Conservation (phyloP, 106 monocot species). For the Dioscorea alata region DNA sequence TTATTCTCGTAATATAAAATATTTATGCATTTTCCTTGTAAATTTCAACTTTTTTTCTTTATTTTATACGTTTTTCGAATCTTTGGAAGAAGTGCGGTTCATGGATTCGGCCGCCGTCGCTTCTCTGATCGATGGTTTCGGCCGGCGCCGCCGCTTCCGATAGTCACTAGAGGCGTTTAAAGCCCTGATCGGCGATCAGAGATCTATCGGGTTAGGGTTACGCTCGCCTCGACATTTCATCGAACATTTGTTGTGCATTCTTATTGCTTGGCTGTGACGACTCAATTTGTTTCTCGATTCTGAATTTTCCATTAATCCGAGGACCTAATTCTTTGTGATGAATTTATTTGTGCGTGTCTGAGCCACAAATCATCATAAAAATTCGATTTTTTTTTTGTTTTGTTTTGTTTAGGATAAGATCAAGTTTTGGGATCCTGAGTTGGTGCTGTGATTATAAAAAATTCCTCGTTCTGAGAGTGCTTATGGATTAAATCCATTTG, state of each 20-base stretch:
- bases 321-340: constrained; percentile 2
- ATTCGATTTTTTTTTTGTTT: background rate
- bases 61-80: background rate
- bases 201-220: constrained; percentile 16
- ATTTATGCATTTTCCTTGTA: too few relatives aligned
- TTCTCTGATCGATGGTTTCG: background rate
- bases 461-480: constrained; percentile 34
- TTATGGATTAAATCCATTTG: background rate
- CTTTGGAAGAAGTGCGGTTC: too few relatives aligned
- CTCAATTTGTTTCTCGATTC: constrained; percentile 13
- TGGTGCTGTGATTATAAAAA: constrained; percentile 36
- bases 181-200: constrained; percentile 9
- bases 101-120: background rate
- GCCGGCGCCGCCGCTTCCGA: constrained; percentile 2
- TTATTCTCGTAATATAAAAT: too few relatives aligned
- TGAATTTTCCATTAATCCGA: background rate
- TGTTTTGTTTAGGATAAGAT: background rate
- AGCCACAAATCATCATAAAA: background rate
- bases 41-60: too few relatives aligned
- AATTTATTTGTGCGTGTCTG: constrained; percentile 23
- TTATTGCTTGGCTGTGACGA: constrained; percentile 8
- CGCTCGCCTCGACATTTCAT: constrained; percentile 27
- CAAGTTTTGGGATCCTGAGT: background rate
- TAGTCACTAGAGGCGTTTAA: constrained; percentile 18
- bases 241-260: background rate